phyloP scores from a whole-genome alignment of 2,329 filamentous ascomycete species.

The Hypoxylon sp. region DNA sequence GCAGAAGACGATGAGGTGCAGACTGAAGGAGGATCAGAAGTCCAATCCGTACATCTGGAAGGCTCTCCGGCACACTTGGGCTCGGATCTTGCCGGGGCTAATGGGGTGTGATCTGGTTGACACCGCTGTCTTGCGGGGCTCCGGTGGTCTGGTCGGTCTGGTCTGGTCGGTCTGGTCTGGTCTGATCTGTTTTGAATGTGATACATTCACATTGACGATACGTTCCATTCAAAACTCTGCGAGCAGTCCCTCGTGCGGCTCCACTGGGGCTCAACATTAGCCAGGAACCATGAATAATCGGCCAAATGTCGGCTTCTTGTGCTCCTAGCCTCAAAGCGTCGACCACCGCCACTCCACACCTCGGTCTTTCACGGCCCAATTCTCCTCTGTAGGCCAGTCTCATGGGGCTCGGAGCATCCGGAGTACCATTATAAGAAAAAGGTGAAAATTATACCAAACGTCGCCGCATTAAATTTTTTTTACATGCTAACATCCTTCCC shows the following conservation, averaged over 20 bases:
- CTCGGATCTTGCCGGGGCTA: slow-evolving; percentile 37
- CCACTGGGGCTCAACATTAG: slow-evolving; percentile 38
- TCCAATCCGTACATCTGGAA: slow-evolving; percentile 30
- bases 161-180: slow-evolving; percentile 28
- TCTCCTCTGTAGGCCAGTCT: slow-evolving; percentile 36
- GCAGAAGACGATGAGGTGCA: slow-evolving; percentile 60
- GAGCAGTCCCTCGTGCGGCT: slow-evolving; percentile 26
- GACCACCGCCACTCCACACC: slow-evolving; percentile 47
- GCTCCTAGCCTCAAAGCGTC: slow-evolving; percentile 41
- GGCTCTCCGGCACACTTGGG: slow-evolving; percentile 26
- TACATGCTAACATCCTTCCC: slow-evolving; percentile 33
- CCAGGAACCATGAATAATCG: slow-evolving; percentile 44
- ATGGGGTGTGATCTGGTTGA: slow-evolving; percentile 35
- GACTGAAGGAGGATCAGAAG: slow-evolving; percentile 50
- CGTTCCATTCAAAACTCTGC: slow-evolving; percentile 30
- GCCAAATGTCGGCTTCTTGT: slow-evolving; percentile 49
- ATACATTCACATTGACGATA: slow-evolving; percentile 31
- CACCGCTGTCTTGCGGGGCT: slow-evolving; percentile 31
- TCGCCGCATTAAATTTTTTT: slow-evolving; percentile 29
- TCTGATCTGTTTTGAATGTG: slow-evolving; percentile 28
- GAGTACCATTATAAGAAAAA: slow-evolving; percentile 25
- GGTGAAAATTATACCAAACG: slow-evolving; percentile 23
- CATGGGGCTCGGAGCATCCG: slow-evolving; percentile 32
- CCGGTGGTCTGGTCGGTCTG: slow-evolving; percentile 25
- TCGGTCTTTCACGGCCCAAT: slow-evolving; percentile 49